Evolutionary conservation across 2,329 filamentous ascomycete species (phyloP), one percentile per base, ranked within the genome.

Genomic region (Ceratocystis smalleyi): DNA sequence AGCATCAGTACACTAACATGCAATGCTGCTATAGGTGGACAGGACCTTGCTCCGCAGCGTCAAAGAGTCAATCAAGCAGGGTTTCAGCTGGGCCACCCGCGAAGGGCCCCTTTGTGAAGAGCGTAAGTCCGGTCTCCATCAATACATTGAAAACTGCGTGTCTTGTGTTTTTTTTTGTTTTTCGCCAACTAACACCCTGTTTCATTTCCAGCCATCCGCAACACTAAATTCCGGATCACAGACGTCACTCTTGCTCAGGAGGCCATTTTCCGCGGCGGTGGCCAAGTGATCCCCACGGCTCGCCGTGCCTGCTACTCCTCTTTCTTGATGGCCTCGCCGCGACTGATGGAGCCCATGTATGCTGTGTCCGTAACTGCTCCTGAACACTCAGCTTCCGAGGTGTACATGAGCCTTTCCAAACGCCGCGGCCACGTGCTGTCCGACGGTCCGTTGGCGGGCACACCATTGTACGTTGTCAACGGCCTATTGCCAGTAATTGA

Each of bases 51-150:
- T 99, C 40, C 85, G 86, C 70, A 87, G 85, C 43, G 92, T 96
- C 55, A 86, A 91, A 69, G 94, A 99, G 73, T 92, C 89, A 6
- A 90, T 99, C 70, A 86, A 89, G 59, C 94, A 99, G 75, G 94
- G 94, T 40, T 99, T 99, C 75, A 91, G 87, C 73, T 99, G 94
- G 94, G 94, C 90, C 61, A 89, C 91, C 40, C 82, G 94, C 68
- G 94, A 99, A 82, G 94, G 94, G 0, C 94, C 94, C 19, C 79
- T 99, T 30, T 97, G 94, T 74, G 94, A 99, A 86, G 94, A 99
- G 78, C 94, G 87, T 90, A 78, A 82, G 87, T 84, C 67, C 4
- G 35, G 15, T 10, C 10, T 40, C 35, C 12, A 40, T 40, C 12
- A 35, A 40, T 4, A 49, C 45, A 47, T 27, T 8, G 4, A 64